Evolutionary conservation across 257 asterid species (phyloP), one percentile per base, ranked within the genome.

Genomic region (Ocimum tenuiflorum): DNA sequence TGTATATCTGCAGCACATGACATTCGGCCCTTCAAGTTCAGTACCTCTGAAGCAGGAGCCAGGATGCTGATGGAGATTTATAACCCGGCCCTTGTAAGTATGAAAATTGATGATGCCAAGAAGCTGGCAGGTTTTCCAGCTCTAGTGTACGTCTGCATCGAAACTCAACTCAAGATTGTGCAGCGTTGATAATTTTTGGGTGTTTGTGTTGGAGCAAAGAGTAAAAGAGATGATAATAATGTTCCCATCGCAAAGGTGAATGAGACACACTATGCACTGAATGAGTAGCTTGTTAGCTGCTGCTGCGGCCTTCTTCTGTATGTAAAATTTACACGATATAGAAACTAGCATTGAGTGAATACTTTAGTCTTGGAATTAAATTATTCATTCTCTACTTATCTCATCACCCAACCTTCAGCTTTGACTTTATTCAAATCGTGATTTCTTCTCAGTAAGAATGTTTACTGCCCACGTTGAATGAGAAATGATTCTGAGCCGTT

Each of bases 31-130:
- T 54, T 77, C 86, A 43, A 75, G 82, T 56, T 74, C 81, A 72
- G 65, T 83, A 78, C 82, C 74, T 60, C 69, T 80, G 80, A 85
- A 88, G 77, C 91, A 79, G 78, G 96, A 88, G 68, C 91, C 89
- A 23, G 88, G 88, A 22, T 85, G 80, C 73, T 85, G 85, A 85
- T 77, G 57, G 33, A 46, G 15, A 58, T 38, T 76, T 38, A 64
- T 43, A 42, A 57, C 43, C 77, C 64, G 75, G 72, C 71, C 63
- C 49, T 65, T 83, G 84, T 71, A 77, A 74, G 79, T 80, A 79
- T 61, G 57, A 72, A 50, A 53, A 19, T n/a, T 65, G 78, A 63
- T 80, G 79, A 75, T 78, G 81, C 75, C 63, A 81, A 68, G 75
- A 70, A 58, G 75, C 72, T 69, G 75, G 77, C 55, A 17, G 80